Conservation (phyloP, 2,329 filamentous ascomycete species). For the Talaromyces rugulosus region DNA sequence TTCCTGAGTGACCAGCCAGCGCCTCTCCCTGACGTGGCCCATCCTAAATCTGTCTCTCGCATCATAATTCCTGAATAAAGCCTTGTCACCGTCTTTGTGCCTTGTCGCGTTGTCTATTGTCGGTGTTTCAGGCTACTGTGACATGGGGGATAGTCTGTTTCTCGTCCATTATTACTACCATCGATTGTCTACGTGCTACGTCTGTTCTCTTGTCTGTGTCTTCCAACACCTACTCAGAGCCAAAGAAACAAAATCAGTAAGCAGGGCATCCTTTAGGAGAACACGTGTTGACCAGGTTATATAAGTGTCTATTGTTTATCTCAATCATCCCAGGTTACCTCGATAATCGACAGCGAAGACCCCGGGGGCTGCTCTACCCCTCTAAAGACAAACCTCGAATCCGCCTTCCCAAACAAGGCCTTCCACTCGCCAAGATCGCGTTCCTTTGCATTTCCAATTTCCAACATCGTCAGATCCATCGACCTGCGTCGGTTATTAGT, state of each 20-base stretch:
- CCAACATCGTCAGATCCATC: constrained; percentile 8
- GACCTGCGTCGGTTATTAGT: neutral
- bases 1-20: neutral
- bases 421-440: constrained; percentile 2
- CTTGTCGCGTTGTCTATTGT: neutral
- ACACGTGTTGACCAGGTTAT: neutral
- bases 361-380: constrained; percentile 3
- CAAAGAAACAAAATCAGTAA: neutral
- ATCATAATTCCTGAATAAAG: neutral
- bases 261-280: neutral
- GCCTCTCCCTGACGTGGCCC: neutral
- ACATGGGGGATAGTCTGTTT: neutral
- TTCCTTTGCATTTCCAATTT: constrained; percentile 5
- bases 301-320: too few species aligned
- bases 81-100: neutral
- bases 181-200: neutral
- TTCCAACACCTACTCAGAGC: too few species aligned
- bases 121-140: neutral
- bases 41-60: neutral
- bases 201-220: neutral
- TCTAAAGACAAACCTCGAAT: constrained; percentile 4
- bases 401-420: neutral
- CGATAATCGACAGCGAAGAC: constrained; percentile 1
- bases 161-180: too few species aligned
- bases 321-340: constrained; percentile 1